Evolutionary conservation across 2,329 filamentous ascomycete genomes (phyloP).

Genomic region (Exophiala sp.): DNA sequence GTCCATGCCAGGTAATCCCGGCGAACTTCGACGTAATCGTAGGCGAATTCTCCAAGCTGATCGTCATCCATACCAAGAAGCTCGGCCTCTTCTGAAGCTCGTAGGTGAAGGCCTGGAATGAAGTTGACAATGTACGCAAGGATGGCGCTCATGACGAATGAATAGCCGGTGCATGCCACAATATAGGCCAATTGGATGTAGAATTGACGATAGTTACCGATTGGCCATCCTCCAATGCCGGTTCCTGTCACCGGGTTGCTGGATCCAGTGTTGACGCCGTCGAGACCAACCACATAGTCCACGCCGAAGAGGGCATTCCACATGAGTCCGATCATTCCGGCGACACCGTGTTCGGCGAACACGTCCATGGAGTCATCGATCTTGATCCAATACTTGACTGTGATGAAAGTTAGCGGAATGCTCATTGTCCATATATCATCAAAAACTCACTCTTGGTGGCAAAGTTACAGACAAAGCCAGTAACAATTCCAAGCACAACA

Average conservation of each 20-base stretch:
- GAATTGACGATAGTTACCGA: slow-evolving; percentile 67
- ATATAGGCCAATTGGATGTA: slow-evolving; percentile 69
- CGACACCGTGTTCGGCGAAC: slow-evolving; percentile 83
- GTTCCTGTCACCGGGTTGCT: slow-evolving; percentile 40
- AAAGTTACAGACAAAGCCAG: slow-evolving; percentile 73
- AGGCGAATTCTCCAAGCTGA: slow-evolving; percentile 51
- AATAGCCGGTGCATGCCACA: slow-evolving; percentile 61
- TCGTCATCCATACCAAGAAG: slow-evolving; percentile 60
- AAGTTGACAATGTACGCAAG: slow-evolving; percentile 70
- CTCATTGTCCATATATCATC: neutral
- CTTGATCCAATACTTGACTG: slow-evolving; percentile 70
- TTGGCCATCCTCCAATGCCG: slow-evolving; percentile 63
- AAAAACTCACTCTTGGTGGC: slow-evolving; percentile 74
- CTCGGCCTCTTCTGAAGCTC: slow-evolving; percentile 64
- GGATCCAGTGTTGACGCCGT: slow-evolving; percentile 57
- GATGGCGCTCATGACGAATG: slow-evolving; percentile 64
- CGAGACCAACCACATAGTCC: slow-evolving; percentile 69
- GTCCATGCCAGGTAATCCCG: slow-evolving; percentile 52
- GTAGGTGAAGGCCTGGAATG: slow-evolving; percentile 66
- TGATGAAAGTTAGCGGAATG: neutral
- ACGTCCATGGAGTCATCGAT: slow-evolving; percentile 88
- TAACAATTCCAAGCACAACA: slow-evolving; percentile 58
- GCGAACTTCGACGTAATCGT: slow-evolving; percentile 52
- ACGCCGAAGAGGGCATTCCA: slow-evolving; percentile 75
- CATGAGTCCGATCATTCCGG: slow-evolving; percentile 76